Percentiles rank a stretch among this genome's conserved stretches.
Evolutionary conservation across 106 monocot genomes (phyloP).

Genomic region (Agapanthus africanus): DNA sequence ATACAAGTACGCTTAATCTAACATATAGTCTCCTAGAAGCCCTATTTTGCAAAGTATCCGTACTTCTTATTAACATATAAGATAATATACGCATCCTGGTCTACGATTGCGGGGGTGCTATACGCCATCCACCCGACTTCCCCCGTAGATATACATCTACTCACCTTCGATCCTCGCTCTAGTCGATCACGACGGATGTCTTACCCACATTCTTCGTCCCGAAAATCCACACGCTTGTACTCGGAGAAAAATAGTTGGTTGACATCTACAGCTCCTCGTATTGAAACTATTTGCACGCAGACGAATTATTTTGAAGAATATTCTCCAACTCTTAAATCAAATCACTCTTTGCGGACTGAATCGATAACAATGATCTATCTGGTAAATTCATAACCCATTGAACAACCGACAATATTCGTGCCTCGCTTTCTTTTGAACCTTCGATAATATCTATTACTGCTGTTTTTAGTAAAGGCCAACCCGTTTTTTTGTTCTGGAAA

Average conservation of each 20-base stretch:
- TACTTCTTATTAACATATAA: too few relatives aligned
- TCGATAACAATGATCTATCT: constrained; percentile 28
- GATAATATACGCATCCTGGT: too few relatives aligned
- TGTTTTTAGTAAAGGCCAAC: constrained; percentile 71
- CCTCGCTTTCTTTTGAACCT: constrained; percentile 9
- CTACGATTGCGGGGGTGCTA: too few relatives aligned
- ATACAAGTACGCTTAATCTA: too few relatives aligned
- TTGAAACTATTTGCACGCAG: constrained; percentile 60
- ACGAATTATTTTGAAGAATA: constrained; percentile 34
- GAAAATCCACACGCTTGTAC: too few relatives aligned
- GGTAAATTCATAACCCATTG: constrained; percentile 93
- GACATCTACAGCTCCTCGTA: constrained; percentile 43
- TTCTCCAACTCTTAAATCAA: constrained; percentile 30
- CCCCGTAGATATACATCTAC: too few relatives aligned
- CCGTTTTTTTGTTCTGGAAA: constrained; percentile 33
- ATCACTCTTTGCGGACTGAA: not conserved
- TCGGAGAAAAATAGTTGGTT: constrained; percentile 60
- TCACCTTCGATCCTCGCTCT: too few relatives aligned
- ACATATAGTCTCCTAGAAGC: too few relatives aligned
- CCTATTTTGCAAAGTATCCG: too few relatives aligned
- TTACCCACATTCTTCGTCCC: too few relatives aligned
- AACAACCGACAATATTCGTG: constrained; percentile 71
- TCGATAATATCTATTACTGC: constrained; percentile 14
- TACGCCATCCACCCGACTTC: too few relatives aligned
- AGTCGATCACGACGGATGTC: too few relatives aligned